phyloP scores from a whole-genome alignment of 352 stramenopile species.

The Phytopythium cucurbitacearum region DNA sequence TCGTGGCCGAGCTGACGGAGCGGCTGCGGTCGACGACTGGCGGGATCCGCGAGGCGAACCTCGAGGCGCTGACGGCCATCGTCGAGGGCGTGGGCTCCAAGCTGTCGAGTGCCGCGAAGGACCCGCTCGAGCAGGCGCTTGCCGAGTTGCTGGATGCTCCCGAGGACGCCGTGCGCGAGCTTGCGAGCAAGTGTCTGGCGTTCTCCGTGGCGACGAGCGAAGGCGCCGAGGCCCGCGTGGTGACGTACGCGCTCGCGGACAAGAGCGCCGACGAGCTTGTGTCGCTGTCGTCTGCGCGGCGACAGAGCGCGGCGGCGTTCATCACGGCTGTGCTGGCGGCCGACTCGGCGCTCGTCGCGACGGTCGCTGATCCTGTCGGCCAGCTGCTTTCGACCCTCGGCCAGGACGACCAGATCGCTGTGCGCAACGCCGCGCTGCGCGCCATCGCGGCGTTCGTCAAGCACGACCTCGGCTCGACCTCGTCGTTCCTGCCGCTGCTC shows the following conservation, averaged over 20 bases:
- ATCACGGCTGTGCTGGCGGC: conserved; percentile 45
- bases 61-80: conserved; percentile 64
- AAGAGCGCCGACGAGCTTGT: conserved; percentile 29
- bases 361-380: conserved; percentile 17
- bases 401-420: conserved; percentile 59
- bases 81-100: conserved; percentile 67
- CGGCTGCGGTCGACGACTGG: conserved; percentile 59
- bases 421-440: conserved; percentile 49
- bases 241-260: conserved; percentile 46
- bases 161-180: conserved; percentile 60
- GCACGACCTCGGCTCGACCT: conserved; percentile 24
- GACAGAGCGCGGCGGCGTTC: conserved; percentile 65
- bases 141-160: conserved; percentile 56
- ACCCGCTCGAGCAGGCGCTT: conserved; percentile 53
- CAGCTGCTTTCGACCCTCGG: conserved; percentile 37
- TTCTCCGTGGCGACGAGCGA: conserved; percentile 38
- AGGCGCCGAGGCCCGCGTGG: conserved; percentile 19
- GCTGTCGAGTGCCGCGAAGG: conserved; percentile 47
- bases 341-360: conserved; percentile 29
- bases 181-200: conserved; percentile 67
- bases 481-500: conserved; percentile 52
- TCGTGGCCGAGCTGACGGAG: conserved; percentile 94
- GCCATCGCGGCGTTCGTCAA: conserved; percentile 61
- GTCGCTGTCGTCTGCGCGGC: conserved; percentile 41
- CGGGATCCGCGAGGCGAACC: conserved; percentile 74